Base-by-base conservation (phyloP, 768 basidiomycete species). In the Boletales sp. region DNA sequence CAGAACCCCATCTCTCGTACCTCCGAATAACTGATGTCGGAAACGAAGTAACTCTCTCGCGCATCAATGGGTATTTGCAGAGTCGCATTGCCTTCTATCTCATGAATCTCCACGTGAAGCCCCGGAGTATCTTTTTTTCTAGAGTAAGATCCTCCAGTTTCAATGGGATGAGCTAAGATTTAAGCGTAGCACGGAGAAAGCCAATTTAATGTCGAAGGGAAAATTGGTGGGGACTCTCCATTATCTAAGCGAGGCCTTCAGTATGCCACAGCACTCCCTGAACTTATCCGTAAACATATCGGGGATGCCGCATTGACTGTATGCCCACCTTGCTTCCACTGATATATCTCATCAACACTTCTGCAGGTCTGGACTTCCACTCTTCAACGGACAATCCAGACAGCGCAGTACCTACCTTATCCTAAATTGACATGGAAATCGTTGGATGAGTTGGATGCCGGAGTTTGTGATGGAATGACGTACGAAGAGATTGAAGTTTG, bases 401-500 rank as follows among this genome's bases (percentile, higher is more conserved):
- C 95, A 0, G 94, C 82, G 4, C 79, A 84, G 35, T 58, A 79
- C 54, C 75, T 99, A 15, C 84, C 87, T 1, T 97, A 92, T 63
- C 77, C 85, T 41, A 96, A 98, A 60, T 73, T 98, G 55, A 97
- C 95, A 4, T 99, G 96, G 96, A 99, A 99, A 68, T 93, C 92
- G 2, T 72, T 99, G 46, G 96, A 99, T 61, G 96, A 99, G 69
- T 77, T 99, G 21, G 96, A 99, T 67, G 96, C 96, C 8, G 96
- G 96, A 21, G 96, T 99, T 32, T 99, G 96, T 62, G 96, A 99
- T 69, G 96, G 87, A 14, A 98, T 99, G 96, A 98, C 96, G 5
- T 99, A 99, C 59, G 87, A 92, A 73, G 95, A 98, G 77, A 98
- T 99, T 50, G 94, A 94, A 78, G 94, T 90, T 49, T 33, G 72